These are phyloP conservation scores for Santalum album DNA, from an alignment of 164 flowering plant species.

Conservation along the genomic window DNA sequence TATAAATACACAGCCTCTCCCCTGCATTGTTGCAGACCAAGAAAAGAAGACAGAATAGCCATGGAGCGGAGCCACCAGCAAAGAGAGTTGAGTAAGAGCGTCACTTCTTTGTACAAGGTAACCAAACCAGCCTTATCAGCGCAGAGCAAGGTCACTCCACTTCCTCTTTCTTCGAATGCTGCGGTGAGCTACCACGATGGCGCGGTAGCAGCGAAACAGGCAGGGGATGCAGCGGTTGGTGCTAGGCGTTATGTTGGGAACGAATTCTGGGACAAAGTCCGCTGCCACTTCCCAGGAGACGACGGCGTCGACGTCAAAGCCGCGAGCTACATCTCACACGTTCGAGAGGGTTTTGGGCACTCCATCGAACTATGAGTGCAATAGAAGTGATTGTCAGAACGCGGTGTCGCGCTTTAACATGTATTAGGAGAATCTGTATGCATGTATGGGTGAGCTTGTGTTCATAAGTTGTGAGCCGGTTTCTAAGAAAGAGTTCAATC, in stretches of 20 bases:
- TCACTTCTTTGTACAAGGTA: neutral
- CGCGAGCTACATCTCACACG: conserved; percentile 8
- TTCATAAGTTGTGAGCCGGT: too few species aligned
- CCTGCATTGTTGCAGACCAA: too few species aligned
- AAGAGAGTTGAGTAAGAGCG: neutral
- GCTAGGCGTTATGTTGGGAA: neutral
- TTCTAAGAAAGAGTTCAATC: too few species aligned
- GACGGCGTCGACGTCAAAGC: conserved; percentile 14
- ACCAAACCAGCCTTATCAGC: neutral
- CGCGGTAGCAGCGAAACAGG: neutral
- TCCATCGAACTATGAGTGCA: neutral
- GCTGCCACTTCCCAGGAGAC: neutral
- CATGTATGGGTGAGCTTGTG: too few species aligned
- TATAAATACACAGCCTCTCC: too few species aligned
- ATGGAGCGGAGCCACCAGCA: neutral
- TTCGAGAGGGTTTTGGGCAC: conserved; percentile 10
- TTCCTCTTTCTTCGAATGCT: neutral
- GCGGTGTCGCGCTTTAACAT: too few species aligned
- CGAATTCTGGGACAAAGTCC: neutral
- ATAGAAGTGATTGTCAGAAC: too few species aligned
- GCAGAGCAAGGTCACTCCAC: neutral
- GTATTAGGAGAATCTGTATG: too few species aligned
- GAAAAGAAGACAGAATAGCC: too few species aligned
- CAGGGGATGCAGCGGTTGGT: neutral
- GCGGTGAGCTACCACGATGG: neutral